phyloP scores from a whole-genome alignment of 2,329 filamentous ascomycete genomes.

The Phaeophleospora eucalypticola region DNA sequence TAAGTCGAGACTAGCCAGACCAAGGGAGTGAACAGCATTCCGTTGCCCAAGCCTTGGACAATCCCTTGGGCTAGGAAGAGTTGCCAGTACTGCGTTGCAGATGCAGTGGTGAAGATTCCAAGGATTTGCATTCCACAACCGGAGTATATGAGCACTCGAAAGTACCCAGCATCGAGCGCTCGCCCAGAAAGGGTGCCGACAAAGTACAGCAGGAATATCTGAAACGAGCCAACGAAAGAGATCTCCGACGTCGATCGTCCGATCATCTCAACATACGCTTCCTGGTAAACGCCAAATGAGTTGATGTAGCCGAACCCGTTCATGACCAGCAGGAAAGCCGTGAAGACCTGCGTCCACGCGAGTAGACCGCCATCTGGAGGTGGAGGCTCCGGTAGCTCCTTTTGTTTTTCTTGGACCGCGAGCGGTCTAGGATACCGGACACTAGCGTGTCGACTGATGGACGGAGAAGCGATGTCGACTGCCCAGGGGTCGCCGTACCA shows the following conservation, averaged over 20 bases:
- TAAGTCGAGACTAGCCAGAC: conserved; percentile 63
- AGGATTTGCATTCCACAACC: background rate
- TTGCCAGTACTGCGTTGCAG: conserved; percentile 2
- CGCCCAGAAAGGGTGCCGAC: conserved; percentile 38
- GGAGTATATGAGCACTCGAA: conserved; percentile 2
- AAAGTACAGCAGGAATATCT: conserved; percentile 41
- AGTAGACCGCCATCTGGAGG: background rate
- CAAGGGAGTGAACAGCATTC: conserved; percentile 58
- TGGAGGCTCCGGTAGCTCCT: too few species aligned
- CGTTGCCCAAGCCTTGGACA: conserved; percentile 26
- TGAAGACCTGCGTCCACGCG: conserved; percentile 13
- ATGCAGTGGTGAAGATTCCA: conserved; percentile 1
- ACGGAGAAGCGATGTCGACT: too few species aligned
- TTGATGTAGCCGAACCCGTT: conserved; percentile 27
- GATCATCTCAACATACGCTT: conserved; percentile 34
- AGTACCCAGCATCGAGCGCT: conserved; percentile 36
- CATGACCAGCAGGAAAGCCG: conserved; percentile 9
- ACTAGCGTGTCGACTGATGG: too few species aligned
- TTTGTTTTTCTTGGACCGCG: too few species aligned
- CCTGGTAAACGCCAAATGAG: conserved; percentile 41
- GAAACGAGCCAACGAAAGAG: conserved; percentile 47
- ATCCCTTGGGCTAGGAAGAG: conserved; percentile 7
- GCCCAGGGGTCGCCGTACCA: too few species aligned
- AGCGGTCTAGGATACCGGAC: too few species aligned
- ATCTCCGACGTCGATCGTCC: conserved; percentile 37